A percentile compares a stretch with the other conserved stretches of the same genome.
Conservation (phyloP, 2,329 filamentous ascomycete species). For the Pseudocercospora pini-densiflorae region DNA sequence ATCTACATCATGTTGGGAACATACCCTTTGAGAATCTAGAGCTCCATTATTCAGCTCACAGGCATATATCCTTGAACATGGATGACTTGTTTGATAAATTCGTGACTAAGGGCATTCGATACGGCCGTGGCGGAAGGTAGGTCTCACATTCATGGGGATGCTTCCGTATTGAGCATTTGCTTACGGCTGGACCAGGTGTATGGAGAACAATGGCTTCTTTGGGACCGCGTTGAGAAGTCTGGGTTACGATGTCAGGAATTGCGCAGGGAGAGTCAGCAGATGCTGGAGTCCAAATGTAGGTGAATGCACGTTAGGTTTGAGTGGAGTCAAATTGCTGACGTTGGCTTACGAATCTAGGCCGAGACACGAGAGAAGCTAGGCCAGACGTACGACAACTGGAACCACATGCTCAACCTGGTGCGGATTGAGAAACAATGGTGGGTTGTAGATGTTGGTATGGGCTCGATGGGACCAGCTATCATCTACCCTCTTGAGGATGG, state of each 20-base stretch:
- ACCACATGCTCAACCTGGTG: slow-evolving; percentile 53
- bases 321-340: no score
- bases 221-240: slow-evolving; percentile 56
- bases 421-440: slow-evolving; percentile 33
- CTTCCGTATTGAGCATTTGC: slow-evolving; percentile 32
- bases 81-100: slow-evolving; percentile 59
- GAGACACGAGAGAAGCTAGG: slow-evolving; percentile 28
- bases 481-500: slow-evolving; percentile 45
- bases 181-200: slow-evolving; percentile 45
- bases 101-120: slow-evolving; percentile 41
- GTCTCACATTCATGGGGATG: background rate
- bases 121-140: slow-evolving; percentile 55
- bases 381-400: slow-evolving; percentile 39
- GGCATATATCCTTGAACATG: slow-evolving; percentile 55
- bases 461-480: slow-evolving; percentile 40
- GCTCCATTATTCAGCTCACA: slow-evolving; percentile 58
- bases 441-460: slow-evolving; percentile 51
- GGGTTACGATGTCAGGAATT: slow-evolving; percentile 52
- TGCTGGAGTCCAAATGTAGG: slow-evolving; percentile 26
- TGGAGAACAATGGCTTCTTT: slow-evolving; percentile 63
- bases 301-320: background rate
- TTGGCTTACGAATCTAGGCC: background rate
- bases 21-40: slow-evolving; percentile 63
- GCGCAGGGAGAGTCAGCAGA: slow-evolving; percentile 46
- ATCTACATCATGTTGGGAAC: slow-evolving; percentile 47